These are phyloP conservation scores for Pyrus betulifolia DNA, from an alignment of 306 rosid species.

Conservation along the genomic window DNA sequence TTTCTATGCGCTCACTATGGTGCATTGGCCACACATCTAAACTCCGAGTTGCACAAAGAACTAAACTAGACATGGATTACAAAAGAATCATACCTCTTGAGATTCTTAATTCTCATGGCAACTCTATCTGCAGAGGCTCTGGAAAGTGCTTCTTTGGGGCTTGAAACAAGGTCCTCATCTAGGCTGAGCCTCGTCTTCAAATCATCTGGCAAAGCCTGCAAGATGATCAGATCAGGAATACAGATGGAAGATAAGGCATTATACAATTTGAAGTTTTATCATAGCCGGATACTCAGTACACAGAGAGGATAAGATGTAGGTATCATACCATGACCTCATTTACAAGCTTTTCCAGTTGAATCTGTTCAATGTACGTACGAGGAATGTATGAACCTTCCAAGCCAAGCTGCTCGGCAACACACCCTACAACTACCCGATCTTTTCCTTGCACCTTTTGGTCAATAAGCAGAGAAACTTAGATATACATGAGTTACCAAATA, in stretches of 20 bases:
- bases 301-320: neutral
- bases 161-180: constrained; percentile 87
- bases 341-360: constrained; percentile 95
- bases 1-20: neutral
- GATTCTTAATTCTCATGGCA: constrained; percentile 66
- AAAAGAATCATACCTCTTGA: constrained; percentile 49
- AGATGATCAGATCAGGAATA: constrained; percentile 26
- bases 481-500: neutral
- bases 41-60: neutral
- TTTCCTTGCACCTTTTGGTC: constrained; percentile 82
- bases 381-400: constrained; percentile 92
- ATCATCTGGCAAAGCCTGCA: constrained; percentile 97
- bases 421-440: constrained; percentile 64
- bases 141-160: constrained; percentile 92
- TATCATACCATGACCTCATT: constrained; percentile 91
- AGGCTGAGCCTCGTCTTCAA: constrained; percentile 89
- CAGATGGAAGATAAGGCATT: constrained; percentile 5
- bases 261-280: neutral
- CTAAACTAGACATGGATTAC: neutral
- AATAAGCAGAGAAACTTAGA: constrained; percentile 4
- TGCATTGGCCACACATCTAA: neutral
- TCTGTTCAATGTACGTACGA: constrained; percentile 96
- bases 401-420: constrained; percentile 72
- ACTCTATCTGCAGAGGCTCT: constrained; percentile 85
- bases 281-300: neutral